A percentile compares a stretch with the other conserved stretches of the same genome.
phyloP scores from a whole-genome alignment of 352 stramenopile species.

The Phytophthora sp. region DNA sequence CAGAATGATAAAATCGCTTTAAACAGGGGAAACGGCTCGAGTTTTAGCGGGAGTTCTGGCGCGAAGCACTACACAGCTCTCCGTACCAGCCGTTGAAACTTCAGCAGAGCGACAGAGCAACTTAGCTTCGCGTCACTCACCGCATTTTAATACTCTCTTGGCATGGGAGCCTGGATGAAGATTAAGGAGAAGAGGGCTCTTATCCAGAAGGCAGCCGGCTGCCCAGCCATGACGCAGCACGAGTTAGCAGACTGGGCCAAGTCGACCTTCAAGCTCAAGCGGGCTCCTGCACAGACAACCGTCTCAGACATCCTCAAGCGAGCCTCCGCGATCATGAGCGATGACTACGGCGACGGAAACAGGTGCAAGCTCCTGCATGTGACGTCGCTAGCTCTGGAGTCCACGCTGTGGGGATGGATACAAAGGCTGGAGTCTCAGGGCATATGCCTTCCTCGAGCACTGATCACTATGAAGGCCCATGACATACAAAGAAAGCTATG shows the following conservation, averaged over 20 bases:
- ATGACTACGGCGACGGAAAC: neutral
- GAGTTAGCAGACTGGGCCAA: conserved; percentile 2
- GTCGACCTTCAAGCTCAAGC: neutral
- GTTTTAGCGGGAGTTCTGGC: no score
- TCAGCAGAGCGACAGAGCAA: no score
- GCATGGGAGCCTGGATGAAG: no score
- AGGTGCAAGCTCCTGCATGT: neutral
- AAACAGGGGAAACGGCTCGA: no score
- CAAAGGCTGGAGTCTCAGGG: neutral
- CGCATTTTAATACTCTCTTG: no score
- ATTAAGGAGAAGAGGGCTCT: neutral
- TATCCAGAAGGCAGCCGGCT: neutral
- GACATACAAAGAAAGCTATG: neutral
- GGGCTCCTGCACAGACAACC: neutral
- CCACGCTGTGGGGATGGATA: neutral
- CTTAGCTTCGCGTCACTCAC: no score
- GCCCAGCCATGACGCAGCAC: neutral
- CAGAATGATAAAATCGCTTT: no score
- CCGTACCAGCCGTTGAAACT: no score
- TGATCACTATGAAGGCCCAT: neutral
- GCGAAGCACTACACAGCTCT: no score
- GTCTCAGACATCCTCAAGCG: neutral
- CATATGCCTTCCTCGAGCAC: neutral
- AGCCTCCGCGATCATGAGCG: neutral
- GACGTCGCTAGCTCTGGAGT: neutral